Conservation (phyloP, 2,329 filamentous ascomycete species). For the Cordyceps farinosa region DNA sequence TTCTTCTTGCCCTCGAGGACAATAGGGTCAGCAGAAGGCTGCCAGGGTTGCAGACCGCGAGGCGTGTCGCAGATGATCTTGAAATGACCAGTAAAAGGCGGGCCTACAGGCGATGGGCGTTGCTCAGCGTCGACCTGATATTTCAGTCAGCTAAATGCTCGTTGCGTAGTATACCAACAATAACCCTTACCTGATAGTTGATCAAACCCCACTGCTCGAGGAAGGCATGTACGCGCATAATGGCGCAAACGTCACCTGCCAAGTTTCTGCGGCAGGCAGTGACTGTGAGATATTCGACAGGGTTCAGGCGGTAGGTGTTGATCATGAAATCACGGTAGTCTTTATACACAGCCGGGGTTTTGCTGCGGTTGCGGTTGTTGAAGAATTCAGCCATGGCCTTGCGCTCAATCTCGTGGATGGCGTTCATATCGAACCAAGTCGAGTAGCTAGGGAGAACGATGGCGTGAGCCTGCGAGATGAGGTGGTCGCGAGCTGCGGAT, state of each 20-base stretch:
- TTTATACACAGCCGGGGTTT: conserved; percentile 95
- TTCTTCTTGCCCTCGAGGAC: conserved; percentile 59
- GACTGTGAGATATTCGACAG: conserved; percentile 92
- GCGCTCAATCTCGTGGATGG: conserved; percentile 84
- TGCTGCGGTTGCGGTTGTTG: conserved; percentile 96
- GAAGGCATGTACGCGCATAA: conserved; percentile 98
- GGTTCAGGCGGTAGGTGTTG: conserved; percentile 96
- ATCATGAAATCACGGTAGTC: conserved; percentile 99
- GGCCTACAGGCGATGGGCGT: conserved; percentile 89
- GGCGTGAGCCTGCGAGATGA: conserved; percentile 89
- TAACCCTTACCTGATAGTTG: conserved; percentile 79
- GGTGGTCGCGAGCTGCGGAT: conserved; percentile 82
- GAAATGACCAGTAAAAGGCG: conserved; percentile 97
- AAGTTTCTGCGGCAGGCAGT: conserved; percentile 93
- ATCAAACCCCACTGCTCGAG: conserved; percentile 98
- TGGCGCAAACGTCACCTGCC: conserved; percentile 95
- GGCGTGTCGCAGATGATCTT: conserved; percentile 94
- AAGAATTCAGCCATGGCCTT: conserved; percentile 98
- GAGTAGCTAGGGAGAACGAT: conserved; percentile 97
- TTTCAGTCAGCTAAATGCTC: not conserved
- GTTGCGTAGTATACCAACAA: not conserved
- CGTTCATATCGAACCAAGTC: conserved; percentile 98
- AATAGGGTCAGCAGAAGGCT: conserved; percentile 76
- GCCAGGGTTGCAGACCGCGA: conserved; percentile 89
- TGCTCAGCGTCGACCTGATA: conserved; percentile 89